Evolutionary conservation across 352 stramenopile species (phyloP), one percentile per base, ranked within the genome.

Genomic region (Globisporangium spinosum): DNA sequence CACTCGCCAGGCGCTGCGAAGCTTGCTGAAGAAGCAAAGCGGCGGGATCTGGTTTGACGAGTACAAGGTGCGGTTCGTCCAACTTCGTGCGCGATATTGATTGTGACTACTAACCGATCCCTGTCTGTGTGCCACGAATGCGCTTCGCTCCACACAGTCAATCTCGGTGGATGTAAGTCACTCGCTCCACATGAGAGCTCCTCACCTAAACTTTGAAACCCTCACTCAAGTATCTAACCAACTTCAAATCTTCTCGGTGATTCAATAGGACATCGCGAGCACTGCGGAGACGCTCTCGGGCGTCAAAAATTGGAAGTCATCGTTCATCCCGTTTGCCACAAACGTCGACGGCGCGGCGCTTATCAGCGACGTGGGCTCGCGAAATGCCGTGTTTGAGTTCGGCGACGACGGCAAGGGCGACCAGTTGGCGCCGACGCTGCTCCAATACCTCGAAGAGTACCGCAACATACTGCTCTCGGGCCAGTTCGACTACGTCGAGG

Each of bases 11-110:
- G 74, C 81, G 23, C 58, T 94, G 20, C 81, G 77, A n/a, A 86
- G 75, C 45, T 65, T 95, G 32, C 35, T 94, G 17, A 80, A 76
- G 49, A 90, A 89, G 60, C 87, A 94, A 54, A 93, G 86, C 34
- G 83, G 87, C 2, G 85, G 85, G 6, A 79, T 95, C 32, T 95
- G 83, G 83, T 95, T 95, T 34, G 85, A 95, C 53, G 86, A 92
- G 58, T 95, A 88, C 75, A 89, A 87, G 75, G 79, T 84, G 55
- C 32, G 12, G 13, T 65, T 29, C 71, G 1, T 57, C 2, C 13
- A 43, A 57, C 43, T 17, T 25, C n/a, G 20, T 65, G 45, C 29
- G 3, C 25, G 4, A 23, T 13, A 3, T 1, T 34, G 22, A 47
- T 10, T 29, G 2, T 6, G 15, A 40, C 56, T 47, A 61, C 15